Base-by-base conservation (phyloP, 306 rosid species). In the Malus orientalis region DNA sequence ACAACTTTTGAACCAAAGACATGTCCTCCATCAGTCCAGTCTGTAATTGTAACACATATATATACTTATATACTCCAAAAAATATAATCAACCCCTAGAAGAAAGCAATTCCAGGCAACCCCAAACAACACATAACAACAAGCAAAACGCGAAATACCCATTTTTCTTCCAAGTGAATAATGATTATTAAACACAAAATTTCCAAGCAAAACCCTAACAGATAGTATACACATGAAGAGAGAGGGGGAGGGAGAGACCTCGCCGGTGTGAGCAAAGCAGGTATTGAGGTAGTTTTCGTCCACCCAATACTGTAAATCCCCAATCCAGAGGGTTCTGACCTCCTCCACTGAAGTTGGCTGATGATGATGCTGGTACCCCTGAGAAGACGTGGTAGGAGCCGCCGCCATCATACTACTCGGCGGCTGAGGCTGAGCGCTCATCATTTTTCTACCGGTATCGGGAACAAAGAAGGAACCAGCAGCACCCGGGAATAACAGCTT, bases 271-370 rank as follows among this genome's bases (percentile, higher is more conserved):
- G 98, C 85, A 53, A 91, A 93, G 81, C 97, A 91, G 64, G 79
- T 82, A 47, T 51, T 85, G 33, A 93, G 96, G 73, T 93, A 93
- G 57, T 81, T 80, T 63, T 93, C 97, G 63, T 93, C 98, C 69
- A 91, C 92, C 98, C 97, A 93, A 74, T 89, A 93, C 86, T 93
- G 98, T 59, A 93, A 85, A 85, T 93, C 96, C 15, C 98, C 98
- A 67, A 93, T 93, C 97, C 96, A 93, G 0, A 93, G 97, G 12
- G 98, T 93, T 84, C 95, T 80, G 18, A 93, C 95, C 82, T 93
- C 97, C 70, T 88, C 91, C 16, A 81, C 82, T 20, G 91, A 22
- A 49, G 87, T 83, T 5, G 91, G 87, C 47, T 88, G 91, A 66
- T 87, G 82, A 44, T 85, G 76, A 51, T 60, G 82, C 67, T 67